Evolutionary conservation across 2,329 filamentous ascomycete genomes (phyloP), one percentile per base, ranked within the genome.

Genomic region (Didymella keratinophila): DNA sequence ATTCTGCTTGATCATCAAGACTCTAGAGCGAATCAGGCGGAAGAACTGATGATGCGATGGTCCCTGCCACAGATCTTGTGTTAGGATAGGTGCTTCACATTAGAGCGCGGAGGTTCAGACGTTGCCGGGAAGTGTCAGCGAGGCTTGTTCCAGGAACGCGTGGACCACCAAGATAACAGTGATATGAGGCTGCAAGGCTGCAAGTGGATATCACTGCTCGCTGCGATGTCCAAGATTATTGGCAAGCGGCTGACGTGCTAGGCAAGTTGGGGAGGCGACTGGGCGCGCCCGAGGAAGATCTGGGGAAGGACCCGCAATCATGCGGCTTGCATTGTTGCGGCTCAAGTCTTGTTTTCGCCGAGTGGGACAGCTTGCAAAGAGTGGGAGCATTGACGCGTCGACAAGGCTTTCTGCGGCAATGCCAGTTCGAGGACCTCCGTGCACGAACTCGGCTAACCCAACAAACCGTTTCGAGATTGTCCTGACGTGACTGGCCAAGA

Each of bases 41-140:
- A 65, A 61, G 50, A 59, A 37, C 39, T 56, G 51, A 58, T 67
- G 52, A 67, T 60, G 67, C 64, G 63, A 52, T 68, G 64, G 67
- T 59, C 72, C 65, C 64, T 71, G 72, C 71, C 61, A 70, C 68
- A 69, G 59, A 63, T 61, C 59, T 56, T 60, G 61, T 65, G 61
- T 60, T 63, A 60, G 53, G 61, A 65, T 61, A 60, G 54, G 58
- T 65, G 70, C 65, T 67, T 67, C 69, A 71, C 54, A 68, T 68
- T 65, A 25, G 51, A 64, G 56, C 49, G 68, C 70, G 73, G 73
- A 74, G 67, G 61, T 62, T 61, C 68, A 76, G 69, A 74, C 72
- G 65, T 58, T 67, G 64, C 67, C 68, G 68, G 69, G 66, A 62
- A 61, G 44, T 63, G 60, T 55, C 56, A 64, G 52, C 51, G 60